Conservation (phyloP, 148 eudicot genomes). For the Simmondsia chinensis region DNA sequence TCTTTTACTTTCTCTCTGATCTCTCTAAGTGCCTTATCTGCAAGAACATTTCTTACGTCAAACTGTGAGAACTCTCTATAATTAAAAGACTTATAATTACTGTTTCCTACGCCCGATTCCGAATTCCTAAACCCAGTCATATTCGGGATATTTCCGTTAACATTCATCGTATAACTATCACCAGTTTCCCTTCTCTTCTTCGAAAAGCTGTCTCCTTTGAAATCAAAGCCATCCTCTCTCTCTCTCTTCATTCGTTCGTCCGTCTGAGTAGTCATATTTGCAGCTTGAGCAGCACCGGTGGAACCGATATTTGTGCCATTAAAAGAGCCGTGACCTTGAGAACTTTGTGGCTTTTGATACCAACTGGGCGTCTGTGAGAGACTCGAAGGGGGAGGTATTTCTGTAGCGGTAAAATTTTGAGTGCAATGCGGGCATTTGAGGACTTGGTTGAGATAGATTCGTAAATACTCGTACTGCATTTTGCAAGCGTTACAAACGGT, state of each 20-base stretch:
- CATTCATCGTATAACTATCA: conserved; percentile 7
- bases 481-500: conserved; percentile 65
- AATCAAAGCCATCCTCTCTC: conserved; percentile 20
- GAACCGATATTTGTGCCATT: conserved; percentile 8
- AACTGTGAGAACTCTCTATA: conserved; percentile 30
- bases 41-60: conserved; percentile 37
- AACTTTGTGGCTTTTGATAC: no score
- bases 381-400: conserved; percentile 54
- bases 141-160: conserved; percentile 11
- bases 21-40: conserved; percentile 41
- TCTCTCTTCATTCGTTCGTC: conserved; percentile 47
- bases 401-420: conserved; percentile 44
- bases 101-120: conserved; percentile 12
- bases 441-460: conserved; percentile 45
- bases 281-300: conserved; percentile 30
- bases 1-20: conserved; percentile 25
- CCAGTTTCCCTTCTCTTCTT: conserved; percentile 27
- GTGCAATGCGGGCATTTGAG: conserved; percentile 73
- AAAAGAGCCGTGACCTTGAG: no score
- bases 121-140: conserved; percentile 19
- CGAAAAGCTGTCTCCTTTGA: conserved; percentile 12
- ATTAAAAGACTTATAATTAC: conserved; percentile 13
- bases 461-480: conserved; percentile 81
- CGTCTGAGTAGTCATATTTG: conserved; percentile 24
- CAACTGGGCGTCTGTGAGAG: conserved; percentile 17